Percentiles rank a stretch among this genome's conserved stretches.
Conservation (phyloP, 345 rosid species). For the Camelina sativa region DNA sequence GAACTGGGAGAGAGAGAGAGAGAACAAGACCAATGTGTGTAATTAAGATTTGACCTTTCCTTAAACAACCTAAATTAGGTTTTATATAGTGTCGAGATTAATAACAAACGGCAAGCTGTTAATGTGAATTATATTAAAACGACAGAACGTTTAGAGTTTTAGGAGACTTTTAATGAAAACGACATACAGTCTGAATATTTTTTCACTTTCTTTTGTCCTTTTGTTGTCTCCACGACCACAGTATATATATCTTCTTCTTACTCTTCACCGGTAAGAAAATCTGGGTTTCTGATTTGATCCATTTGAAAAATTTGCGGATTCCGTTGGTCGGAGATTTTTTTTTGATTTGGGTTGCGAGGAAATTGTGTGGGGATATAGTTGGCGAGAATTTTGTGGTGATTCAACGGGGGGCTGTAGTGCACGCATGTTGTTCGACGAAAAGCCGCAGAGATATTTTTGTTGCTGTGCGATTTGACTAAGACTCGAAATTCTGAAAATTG, state of each 20-base stretch:
- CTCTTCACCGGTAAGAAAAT: slow-evolving; percentile 24
- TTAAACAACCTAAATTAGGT: not conserved
- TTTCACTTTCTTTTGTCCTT: not conserved
- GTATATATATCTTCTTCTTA: not conserved
- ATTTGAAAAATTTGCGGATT: not conserved
- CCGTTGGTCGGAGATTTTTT: not conserved
- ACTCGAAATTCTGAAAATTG: slow-evolving; percentile 14
- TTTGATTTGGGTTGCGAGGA: not conserved
- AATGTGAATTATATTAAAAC: not conserved
- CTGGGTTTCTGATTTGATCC: slow-evolving; percentile 29
- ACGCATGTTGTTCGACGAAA: slow-evolving; percentile 37
- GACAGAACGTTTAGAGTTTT: not conserved
- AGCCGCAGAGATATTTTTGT: slow-evolving; percentile 13
- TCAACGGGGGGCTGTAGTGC: slow-evolving; percentile 15
- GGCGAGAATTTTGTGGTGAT: not conserved
- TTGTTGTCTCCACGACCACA: not conserved
- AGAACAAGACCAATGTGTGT: not conserved
- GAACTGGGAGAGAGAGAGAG: not conserved
- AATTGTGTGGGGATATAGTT: not conserved
- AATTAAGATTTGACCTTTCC: slow-evolving; percentile 1
- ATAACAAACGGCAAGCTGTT: slow-evolving; percentile 7
- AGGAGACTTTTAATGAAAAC: not conserved
- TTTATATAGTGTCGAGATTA: not conserved
- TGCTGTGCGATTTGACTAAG: not conserved
- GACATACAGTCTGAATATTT: slow-evolving; percentile 17